Evolutionary conservation across 768 basidiomycete genomes (phyloP).

Genomic region (Termitomyces bulborhizus): DNA sequence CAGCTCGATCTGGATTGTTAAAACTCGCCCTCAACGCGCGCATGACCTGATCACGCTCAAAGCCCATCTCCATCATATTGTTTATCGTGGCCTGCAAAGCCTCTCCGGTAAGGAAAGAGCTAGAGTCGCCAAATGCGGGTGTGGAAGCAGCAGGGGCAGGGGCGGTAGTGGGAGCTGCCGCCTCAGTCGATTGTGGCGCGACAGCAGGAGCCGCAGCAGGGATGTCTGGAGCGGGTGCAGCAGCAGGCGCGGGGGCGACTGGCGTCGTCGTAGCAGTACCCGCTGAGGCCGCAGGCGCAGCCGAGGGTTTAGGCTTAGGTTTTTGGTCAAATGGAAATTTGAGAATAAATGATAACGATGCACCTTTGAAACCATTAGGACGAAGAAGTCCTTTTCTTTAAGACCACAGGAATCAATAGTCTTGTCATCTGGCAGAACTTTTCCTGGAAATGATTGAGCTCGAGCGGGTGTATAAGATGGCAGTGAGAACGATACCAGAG

Average conservation of each 20-base stretch:
- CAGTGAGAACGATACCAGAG: constrained; percentile 51
- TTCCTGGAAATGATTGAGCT: constrained; percentile 46
- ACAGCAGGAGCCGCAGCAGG: constrained; percentile 22
- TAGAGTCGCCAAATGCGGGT: constrained; percentile 36
- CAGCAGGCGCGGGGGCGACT: constrained; percentile 20
- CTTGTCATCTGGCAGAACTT: constrained; percentile 86
- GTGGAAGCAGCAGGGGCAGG: constrained; percentile 23
- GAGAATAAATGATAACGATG: constrained; percentile 8
- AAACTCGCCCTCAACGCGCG: constrained; percentile 87
- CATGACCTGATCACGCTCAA: constrained; percentile 75
- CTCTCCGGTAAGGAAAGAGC: constrained; percentile 70
- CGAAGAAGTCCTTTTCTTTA: constrained; percentile 98
- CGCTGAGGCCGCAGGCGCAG: constrained; percentile 28
- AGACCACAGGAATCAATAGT: constrained; percentile 83
- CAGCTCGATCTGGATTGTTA: constrained; percentile 97
- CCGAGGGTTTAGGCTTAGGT: constrained; percentile 20
- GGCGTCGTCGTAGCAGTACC: constrained; percentile 25
- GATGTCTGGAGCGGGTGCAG: constrained; percentile 16
- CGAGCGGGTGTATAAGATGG: background rate
- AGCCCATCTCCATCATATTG: constrained; percentile 95
- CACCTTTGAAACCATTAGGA: constrained; percentile 99
- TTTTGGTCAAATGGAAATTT: constrained; percentile 18
- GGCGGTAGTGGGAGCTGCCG: constrained; percentile 17
- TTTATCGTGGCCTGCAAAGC: constrained; percentile 71
- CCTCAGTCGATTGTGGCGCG: constrained; percentile 17